Evolutionary conservation across 2,329 filamentous ascomycete species (phyloP), one percentile per base, ranked within the genome.

Genomic region (Neocatenulostroma microsporum): DNA sequence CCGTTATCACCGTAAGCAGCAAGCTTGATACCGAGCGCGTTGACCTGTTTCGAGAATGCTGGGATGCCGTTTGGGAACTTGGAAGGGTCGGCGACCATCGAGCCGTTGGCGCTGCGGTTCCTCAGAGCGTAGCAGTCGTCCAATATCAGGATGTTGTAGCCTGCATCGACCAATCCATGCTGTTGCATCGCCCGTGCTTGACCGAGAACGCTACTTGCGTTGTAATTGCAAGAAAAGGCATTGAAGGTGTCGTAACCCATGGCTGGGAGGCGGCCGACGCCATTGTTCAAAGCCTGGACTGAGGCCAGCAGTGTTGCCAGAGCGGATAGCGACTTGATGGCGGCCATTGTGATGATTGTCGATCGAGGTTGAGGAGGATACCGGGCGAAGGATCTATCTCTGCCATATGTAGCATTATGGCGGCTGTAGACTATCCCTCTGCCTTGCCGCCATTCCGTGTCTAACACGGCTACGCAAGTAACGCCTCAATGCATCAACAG

Each of bases 231-330:
- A 3, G 10, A 25, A 24, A 45, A 47, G 2, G 40, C 45, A 19
- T 47, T 47, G 24, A 34, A 47, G 13, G 43, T 47, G 31, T 47
- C 41, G 30, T 47, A 47, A 13, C 45, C 45, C 34, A 47, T 36
- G 21, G 36, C 38, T 11, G 45, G 45, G 3, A 47, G 31, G 12
- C 34, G 34, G 20, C 45, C 44, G 12, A 42, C 46, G 26, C 37
- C 37, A 35, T 39, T 30, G 37, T 36, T 35, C 9, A 35, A 15
- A 10, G 31, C 31, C n/a, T n/a, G n/a, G n/a, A n/a, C n/a, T n/a
- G n/a, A n/a, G n/a, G n/a, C n/a, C n/a, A n/a, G n/a, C n/a, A n/a
- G n/a, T n/a, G n/a, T n/a, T n/a, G n/a, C n/a, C n/a, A n/a, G n/a
- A n/a, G n/a, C n/a, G n/a, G n/a, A n/a, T n/a, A n/a, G n/a, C n/a